Conservation (phyloP, 116 monocot genomes). For the Posidonia oceanica region DNA sequence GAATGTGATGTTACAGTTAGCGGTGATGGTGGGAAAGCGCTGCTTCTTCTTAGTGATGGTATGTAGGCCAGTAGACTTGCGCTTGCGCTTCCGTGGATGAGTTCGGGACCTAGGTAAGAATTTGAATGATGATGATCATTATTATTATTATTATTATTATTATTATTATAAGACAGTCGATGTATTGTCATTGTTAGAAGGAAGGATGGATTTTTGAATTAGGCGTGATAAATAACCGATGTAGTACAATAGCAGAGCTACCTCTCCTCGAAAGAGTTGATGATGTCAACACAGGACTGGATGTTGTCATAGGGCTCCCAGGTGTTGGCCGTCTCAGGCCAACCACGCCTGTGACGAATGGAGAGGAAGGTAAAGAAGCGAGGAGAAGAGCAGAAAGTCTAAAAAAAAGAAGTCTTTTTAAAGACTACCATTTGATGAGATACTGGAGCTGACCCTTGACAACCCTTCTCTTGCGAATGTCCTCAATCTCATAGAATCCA, state of each 20-base stretch:
- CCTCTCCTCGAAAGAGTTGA: slow-evolving; percentile 67
- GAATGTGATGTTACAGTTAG: too few relatives aligned
- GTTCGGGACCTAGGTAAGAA: slow-evolving; percentile 5
- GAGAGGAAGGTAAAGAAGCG: not conserved
- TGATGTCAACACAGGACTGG: slow-evolving; percentile 49
- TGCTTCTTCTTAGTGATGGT: slow-evolving; percentile 29
- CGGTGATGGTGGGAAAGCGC: not conserved
- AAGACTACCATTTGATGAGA: slow-evolving; percentile 76
- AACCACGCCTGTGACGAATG: slow-evolving; percentile 59
- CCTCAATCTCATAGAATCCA: slow-evolving; percentile 89
- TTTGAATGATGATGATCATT: not conserved
- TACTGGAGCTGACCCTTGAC: slow-evolving; percentile 83
- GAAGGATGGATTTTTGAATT: too few relatives aligned
- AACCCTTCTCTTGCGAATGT: slow-evolving; percentile 60
- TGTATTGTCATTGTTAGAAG: too few relatives aligned
- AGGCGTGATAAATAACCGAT: not conserved
- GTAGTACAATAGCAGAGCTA: slow-evolving; percentile 1
- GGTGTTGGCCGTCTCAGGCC: slow-evolving; percentile 87
- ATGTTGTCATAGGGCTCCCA: slow-evolving; percentile 87
- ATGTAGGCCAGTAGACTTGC: slow-evolving; percentile 10
- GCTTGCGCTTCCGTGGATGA: slow-evolving; percentile 21
- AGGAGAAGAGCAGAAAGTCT: not conserved
- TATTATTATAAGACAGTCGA: too few relatives aligned
- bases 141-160: too few relatives aligned
- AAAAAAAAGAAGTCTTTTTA: not conserved